Conservation (phyloP, 768 basidiomycete species). For the Tulasnella sp. region DNA sequence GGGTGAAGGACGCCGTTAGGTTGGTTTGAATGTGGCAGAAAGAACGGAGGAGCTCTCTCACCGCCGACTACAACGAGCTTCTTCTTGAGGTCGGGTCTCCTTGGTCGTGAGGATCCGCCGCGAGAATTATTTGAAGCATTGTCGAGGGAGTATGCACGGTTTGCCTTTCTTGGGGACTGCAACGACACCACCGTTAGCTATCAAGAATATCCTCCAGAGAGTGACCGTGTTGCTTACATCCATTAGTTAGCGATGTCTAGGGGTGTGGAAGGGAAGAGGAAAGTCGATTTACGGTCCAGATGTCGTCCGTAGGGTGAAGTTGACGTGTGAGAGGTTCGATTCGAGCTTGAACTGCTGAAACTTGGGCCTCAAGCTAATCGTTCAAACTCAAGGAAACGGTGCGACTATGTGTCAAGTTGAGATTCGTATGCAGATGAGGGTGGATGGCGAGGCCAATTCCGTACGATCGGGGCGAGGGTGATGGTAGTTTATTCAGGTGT, state of each 20-base stretch:
- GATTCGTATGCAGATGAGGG: not conserved
- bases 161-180: conserved; percentile 14
- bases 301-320: not conserved
- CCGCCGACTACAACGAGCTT: conserved; percentile 61
- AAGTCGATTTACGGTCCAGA: not conserved
- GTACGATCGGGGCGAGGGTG: not conserved
- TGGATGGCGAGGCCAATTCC: not conserved
- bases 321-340: conserved; percentile 2
- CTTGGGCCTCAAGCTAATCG: not conserved
- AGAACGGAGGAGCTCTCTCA: not conserved
- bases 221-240: not conserved
- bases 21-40: not conserved
- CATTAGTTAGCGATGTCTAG: not conserved
- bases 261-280: not conserved
- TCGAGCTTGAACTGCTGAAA: not conserved
- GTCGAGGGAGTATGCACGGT: conserved; percentile 14
- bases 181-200: not conserved
- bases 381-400: not conserved
- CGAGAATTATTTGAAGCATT: conserved; percentile 17
- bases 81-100: conserved; percentile 68
- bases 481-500: not conserved
- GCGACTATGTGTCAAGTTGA: not conserved
- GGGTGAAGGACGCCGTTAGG: not conserved
- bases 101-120: conserved; percentile 13
- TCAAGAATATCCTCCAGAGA: not conserved